Percentiles rank a stretch among this genome's conserved stretches.
These are phyloP conservation scores for Nicotiana attenuata DNA, from an alignment of 257 asterid genomes.

Conservation along the genomic window DNA sequence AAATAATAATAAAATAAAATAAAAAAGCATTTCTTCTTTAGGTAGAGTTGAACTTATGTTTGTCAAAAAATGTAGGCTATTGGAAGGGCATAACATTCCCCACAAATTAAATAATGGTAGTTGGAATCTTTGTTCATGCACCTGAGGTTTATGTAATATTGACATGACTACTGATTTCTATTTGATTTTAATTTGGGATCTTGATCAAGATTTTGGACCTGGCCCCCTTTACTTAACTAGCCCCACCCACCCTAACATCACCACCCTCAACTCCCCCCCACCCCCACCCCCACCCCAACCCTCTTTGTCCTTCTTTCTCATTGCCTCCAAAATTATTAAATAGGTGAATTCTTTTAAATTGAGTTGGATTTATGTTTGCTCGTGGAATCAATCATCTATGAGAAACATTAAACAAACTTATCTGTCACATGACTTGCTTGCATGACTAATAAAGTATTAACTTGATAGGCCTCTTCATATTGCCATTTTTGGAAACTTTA, in stretches of 20 bases:
- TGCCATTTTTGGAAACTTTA: not conserved
- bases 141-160: not conserved
- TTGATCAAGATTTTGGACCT: not conserved
- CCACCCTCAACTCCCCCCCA: not conserved
- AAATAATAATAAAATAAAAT: too few relatives aligned
- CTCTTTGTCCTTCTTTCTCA: not conserved
- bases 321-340: not conserved
- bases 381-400: not conserved
- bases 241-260: not conserved
- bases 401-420: not conserved
- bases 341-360: too few relatives aligned
- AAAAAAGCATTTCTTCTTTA: not conserved
- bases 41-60: not conserved
- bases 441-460: not conserved
- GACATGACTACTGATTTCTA: not conserved
- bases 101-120: constrained; percentile 18
- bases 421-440: constrained; percentile 9
- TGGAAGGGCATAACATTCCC: constrained; percentile 33
- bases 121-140: constrained; percentile 40
- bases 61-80: constrained; percentile 17
- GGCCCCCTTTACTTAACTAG: not conserved
- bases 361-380: not conserved
- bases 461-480: not conserved
- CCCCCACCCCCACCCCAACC: not conserved
- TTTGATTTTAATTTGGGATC: not conserved